Evolutionary conservation across 2,329 filamentous ascomycete genomes (phyloP).

Genomic region (Elsinoe arachidis): DNA sequence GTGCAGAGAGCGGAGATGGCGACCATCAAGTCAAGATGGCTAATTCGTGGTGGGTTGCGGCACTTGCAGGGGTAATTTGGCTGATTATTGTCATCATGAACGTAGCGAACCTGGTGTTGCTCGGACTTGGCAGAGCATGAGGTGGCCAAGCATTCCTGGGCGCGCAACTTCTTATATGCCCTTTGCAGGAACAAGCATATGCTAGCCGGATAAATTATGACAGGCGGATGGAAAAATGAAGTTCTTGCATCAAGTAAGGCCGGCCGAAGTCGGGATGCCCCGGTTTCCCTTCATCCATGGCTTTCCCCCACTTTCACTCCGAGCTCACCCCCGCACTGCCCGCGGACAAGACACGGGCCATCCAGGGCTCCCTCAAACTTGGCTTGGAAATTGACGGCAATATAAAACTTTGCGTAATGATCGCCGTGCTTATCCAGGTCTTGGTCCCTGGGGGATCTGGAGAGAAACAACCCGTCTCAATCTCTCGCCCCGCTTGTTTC

Average conservation of each 20-base stretch:
- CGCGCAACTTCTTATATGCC: not conserved
- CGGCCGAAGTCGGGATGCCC: not conserved
- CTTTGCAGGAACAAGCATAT: not conserved
- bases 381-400: slow-evolving; percentile 2
- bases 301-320: slow-evolving; percentile 2
- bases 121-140: slow-evolving; percentile 41
- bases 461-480: not conserved
- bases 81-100: slow-evolving; percentile 69
- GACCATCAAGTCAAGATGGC: slow-evolving; percentile 48
- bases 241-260: not conserved
- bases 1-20: not conserved
- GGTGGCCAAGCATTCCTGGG: not conserved
- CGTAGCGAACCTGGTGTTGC: slow-evolving; percentile 62
- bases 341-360: not conserved
- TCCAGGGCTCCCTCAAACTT: not conserved
- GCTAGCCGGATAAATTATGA: not conserved
- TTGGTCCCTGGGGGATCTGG: slow-evolving; percentile 1
- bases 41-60: slow-evolving; percentile 58
- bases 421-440: not conserved
- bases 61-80: slow-evolving; percentile 58
- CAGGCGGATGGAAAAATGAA: not conserved
- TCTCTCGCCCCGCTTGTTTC: not conserved
- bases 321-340: slow-evolving; percentile 8
- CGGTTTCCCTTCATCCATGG: not conserved
- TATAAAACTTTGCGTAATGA: slow-evolving; percentile 2